Evolutionary conservation across 2,329 filamentous ascomycete species (phyloP), one percentile per base, ranked within the genome.

Genomic region (Xylariaceae sp.): DNA sequence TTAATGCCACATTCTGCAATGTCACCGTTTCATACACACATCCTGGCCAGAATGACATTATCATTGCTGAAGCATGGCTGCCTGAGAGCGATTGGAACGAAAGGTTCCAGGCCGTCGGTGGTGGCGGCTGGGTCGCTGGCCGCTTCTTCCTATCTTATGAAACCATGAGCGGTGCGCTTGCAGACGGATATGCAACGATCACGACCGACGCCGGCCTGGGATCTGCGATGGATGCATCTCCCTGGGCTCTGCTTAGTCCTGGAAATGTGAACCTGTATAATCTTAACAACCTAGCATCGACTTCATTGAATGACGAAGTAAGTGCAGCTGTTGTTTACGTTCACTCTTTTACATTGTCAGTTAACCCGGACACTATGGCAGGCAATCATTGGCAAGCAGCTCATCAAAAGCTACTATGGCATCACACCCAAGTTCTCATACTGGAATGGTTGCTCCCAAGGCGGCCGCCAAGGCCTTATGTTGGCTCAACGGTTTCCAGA

Each of bases 381-480:
- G 65, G 68, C 68, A 26, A 44, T 71, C 19, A 65, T 82, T 9
- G 79, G 78, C 21, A 82, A 82, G 61, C 67, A 70, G 2, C 51
- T 82, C 37, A 74, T 76, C 16, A 66, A 67, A 56, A 69, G 67
- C 31, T 75, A 80, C 49, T 83, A 77, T 64, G 67, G 65, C 14
- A 41, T 11, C 36, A 64, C 53, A 26, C 57, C 63, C 62, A 67
- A 56, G 65, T 83, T 77, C 66, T 80, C 82, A 16, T 84, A 85
- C 70, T 85, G 81, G 69, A 70, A 76, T 61, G 78, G 78, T 14
- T 82, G 78, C 64, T 79, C 77, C 11, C 74, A 78, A 29, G 78
- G 83, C 11, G 84, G 84, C 2, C 73, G 83, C 1, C 82, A 86
- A 66, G 83, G 82, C 6, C 69, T 83, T 21, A 79, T 80, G 63